phyloP scores from a whole-genome alignment of 2,329 filamentous ascomycete species.

The Aspergillus ruber region DNA sequence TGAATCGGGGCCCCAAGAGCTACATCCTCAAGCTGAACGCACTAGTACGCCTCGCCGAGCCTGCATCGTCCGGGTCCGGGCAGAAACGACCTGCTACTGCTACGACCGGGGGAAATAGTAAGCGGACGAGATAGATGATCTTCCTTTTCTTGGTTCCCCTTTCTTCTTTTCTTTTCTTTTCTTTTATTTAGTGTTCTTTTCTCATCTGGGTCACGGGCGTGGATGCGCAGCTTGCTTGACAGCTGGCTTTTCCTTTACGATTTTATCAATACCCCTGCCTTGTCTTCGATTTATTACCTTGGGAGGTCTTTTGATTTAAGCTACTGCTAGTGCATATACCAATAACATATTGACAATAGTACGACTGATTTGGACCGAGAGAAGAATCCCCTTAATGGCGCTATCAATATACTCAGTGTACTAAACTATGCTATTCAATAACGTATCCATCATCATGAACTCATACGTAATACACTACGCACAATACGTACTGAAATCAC shows the following conservation, averaged over 20 bases:
- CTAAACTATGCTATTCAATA: no score
- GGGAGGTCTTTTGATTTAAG: not conserved
- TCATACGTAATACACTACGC: no score
- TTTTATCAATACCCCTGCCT: not conserved
- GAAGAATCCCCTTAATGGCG: no score
- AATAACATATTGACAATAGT: not conserved
- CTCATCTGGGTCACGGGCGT: not conserved
- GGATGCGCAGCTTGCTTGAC: not conserved
- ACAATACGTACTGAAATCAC: not conserved
- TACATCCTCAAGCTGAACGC: slow-evolving; percentile 29
- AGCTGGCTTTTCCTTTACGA: not conserved
- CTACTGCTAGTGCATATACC: not conserved
- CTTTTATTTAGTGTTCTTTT: not conserved
- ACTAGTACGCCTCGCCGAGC: slow-evolving; percentile 25
- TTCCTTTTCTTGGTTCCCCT: not conserved
- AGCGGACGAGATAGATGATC: slow-evolving; percentile 24
- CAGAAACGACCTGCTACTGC: slow-evolving; percentile 29
- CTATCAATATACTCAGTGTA: no score
- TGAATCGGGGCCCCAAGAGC: slow-evolving; percentile 32
- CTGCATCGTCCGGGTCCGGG: slow-evolving; percentile 14
- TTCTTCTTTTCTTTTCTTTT: not conserved
- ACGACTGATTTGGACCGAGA: no score
- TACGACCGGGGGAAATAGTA: slow-evolving; percentile 17
- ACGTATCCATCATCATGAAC: no score
- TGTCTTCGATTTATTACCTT: not conserved